Base-by-base conservation (phyloP, 2,329 filamentous ascomycete species). In the Exophiala dermatitidis region DNA sequence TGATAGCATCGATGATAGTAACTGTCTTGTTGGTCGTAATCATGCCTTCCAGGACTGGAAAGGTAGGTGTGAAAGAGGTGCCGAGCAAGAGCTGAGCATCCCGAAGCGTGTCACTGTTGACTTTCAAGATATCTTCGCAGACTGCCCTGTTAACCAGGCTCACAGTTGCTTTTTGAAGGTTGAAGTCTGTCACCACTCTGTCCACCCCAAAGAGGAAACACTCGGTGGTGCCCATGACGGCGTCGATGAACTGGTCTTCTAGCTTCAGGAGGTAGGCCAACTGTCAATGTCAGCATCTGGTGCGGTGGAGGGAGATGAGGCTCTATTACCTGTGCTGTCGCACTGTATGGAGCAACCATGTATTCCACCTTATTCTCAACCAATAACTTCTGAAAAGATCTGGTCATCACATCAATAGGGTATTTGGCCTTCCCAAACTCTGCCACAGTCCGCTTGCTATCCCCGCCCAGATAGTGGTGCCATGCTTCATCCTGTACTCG, bases 41-140 rank as follows among this genome's bases (percentile, higher is more conserved):
- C 71, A 64, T 73, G 60, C 82, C 83, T 60, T 84, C 81, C 36
- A 96, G 79, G 26, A 84, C 82, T 1, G 91, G 93, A 64, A 95
- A 90, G 1, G 84, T 78, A 1, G 84, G 80, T 10, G 95, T 77
- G 66, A 93, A 90, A 0, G 83, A 82, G 9, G 86, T 93, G 37
- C 91, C 91, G 8, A 85, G 80, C 69, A 96, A 86, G 56, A 97
- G 77, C 57, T 88, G 80, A 33, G 87, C 85, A 63, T 98, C 90
- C 40, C 90, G 52, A 34, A 61, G 52, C 41, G 51, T 34, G 34
- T 61, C 59, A 33, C 30, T 48, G 32, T 54, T 53, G 43, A 52
- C 59, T 44, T 59, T 59, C 12, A 61, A 52, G 46, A 81, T 79
- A 57, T 82, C 81, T 62, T 91, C 80, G 51, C 90, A 81, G 58